These are phyloP conservation scores for Manihot esculenta DNA, from an alignment of 441 rosid genomes.

Conservation along the genomic window DNA sequence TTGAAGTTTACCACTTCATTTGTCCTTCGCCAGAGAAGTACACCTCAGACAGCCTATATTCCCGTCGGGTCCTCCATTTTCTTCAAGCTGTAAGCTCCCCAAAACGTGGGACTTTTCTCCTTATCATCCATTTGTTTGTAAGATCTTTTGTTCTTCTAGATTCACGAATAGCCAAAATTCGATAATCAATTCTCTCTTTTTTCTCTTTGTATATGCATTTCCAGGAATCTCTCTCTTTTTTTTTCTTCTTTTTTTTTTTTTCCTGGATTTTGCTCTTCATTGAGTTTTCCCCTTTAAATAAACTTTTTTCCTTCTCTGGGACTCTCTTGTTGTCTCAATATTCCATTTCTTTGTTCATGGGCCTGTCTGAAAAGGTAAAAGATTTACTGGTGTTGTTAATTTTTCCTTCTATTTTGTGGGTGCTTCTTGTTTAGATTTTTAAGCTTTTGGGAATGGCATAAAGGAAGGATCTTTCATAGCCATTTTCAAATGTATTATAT, in stretches of 20 bases:
- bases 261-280: conserved; percentile 25
- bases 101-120: conserved; percentile 9
- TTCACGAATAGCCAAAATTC: neutral
- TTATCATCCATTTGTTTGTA: conserved; percentile 8
- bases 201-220: conserved; percentile 5
- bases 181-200: neutral
- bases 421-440: neutral
- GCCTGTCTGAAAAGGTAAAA: conserved; percentile 18
- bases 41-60: conserved; percentile 19
- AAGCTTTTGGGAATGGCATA: neutral
- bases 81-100: conserved; percentile 16
- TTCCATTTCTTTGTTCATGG: conserved; percentile 2
- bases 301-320: conserved; percentile 21
- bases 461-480: conserved; percentile 15
- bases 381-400: neutral
- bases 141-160: neutral
- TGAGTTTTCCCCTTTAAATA: neutral
- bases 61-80: conserved; percentile 20
- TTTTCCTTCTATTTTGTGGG: neutral
- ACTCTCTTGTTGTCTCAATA: conserved; percentile 9
- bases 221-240: conserved; percentile 26
- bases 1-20: neutral
- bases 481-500: conserved; percentile 14
- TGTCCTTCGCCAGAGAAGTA: neutral
- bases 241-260: too few relatives aligned